Base-by-base conservation (phyloP, 345 rosid species). In the Erysimum cheiranthoides region DNA sequence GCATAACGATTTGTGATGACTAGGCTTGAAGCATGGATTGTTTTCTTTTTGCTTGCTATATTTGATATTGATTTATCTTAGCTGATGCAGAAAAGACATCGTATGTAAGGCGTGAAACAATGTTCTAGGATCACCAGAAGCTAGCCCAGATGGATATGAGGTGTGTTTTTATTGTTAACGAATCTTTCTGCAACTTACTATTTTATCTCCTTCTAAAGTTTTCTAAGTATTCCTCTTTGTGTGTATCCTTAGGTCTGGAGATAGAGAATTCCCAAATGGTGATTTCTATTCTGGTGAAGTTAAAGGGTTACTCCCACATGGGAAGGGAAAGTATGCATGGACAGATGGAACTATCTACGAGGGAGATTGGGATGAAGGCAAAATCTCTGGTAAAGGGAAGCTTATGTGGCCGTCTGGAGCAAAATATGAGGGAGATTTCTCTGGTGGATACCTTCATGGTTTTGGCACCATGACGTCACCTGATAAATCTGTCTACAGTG, bases 371-470 rank as follows among this genome's bases (percentile, higher is more conserved):
- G 90, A 86, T 76, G 83, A 75, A 42, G 97, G 96, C 25, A 89
- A 90, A 80, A 89, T 94, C 78, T 82, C 88, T 6, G 97, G 97
- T 59, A 89, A 86, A 82, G 98, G 98, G 68, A 63, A 74, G 68
- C 84, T 90, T 57, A 5, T 76, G 17, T 92, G 97, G 97, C 56
- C 86, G 10, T 85, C 93, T 5, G 97, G 96, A 66, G 89, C 89
- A 14, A 89, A 74, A 64, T 92, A 90, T 27, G 90, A 86, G 58
- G 98, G 98, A 62, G 95, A 90, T 80, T 80, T 94, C 78, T 92
- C 93, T 3, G 97, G 97, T 34, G 93, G 89, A 67, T 88, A 86
- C 80, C 89, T 94, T 70, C 97, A 94, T 70, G 98, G 98, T 36
- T 66, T 75, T 68, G 98, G 97, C 62, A 83, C 85, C 52, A 87